Base-by-base conservation (phyloP, 1,284 basidiomycete genomes). In the Hypsizygus ulmarius region DNA sequence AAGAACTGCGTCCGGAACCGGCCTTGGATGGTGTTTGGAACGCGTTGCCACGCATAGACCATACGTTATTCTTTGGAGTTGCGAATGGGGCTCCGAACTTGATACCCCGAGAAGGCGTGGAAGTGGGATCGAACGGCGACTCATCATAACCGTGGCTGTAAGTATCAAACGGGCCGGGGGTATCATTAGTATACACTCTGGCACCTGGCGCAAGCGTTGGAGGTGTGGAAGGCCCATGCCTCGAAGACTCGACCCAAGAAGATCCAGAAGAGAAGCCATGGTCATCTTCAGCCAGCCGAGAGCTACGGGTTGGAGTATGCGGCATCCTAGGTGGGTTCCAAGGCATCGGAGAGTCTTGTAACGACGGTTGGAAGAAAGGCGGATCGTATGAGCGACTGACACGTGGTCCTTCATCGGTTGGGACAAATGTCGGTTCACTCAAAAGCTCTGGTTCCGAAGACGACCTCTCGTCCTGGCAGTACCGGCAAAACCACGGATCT, bases 31-130 rank as follows among this genome's bases (percentile, higher is more conserved):
- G 81, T 7, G 81, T 83, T 34, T 78, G 74, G 60, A 76, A 73
- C 41, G 71, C 67, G 43, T 67, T 67, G 2, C 66, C 63, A 30
- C 71, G 65, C 21, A 64, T 60, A 2, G 70, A 62, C 76, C 77
- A 77, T 32, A 67, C 54, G 29, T 64, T 70, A 38, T 69, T 71
- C 60, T 82, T 85, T 10, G 84, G 84, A 12, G 82, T 84, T 27
- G 74, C 70, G 52, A 83, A 82, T 3, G 67, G 57, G 3, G 74
- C 69, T 21, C 72, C 71, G 52, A 86, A 78, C 56, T 69, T 77
- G 55, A 85, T 79, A 3, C 85, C 84, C 41, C 85, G 71, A 15
- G 85, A 87, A 1, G 85, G 85, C 4, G 85, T 88, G 15, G 84
- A 84, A 14, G 80, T 80, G 6, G 85, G 85, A 63, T 88, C 86